Evolutionary conservation across 352 stramenopile species (phyloP).

Genomic region (Phytopythium ostracodes): DNA sequence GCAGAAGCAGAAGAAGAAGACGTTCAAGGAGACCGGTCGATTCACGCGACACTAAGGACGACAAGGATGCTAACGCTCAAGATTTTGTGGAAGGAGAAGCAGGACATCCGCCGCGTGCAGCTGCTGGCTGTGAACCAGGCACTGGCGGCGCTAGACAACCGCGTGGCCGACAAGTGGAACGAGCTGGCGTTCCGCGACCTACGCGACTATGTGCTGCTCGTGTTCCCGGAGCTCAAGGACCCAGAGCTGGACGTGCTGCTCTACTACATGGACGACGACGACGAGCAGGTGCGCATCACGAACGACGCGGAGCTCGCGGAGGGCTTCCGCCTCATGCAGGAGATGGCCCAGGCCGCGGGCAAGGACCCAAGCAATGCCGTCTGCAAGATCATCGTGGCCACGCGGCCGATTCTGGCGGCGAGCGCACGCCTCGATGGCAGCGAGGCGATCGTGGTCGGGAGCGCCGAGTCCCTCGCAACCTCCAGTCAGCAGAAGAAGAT

Average conservation of each 20-base stretch:
- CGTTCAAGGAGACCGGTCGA: too few relatives aligned
- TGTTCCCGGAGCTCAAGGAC: slow-evolving; percentile 54
- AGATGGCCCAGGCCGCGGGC: slow-evolving; percentile 41
- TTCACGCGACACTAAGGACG: too few relatives aligned
- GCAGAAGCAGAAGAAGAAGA: background rate
- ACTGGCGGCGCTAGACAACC: slow-evolving; percentile 42
- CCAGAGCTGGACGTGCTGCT: slow-evolving; percentile 41
- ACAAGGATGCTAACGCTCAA: slow-evolving; percentile 76
- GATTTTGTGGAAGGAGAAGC: slow-evolving; percentile 74
- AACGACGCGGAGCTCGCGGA: slow-evolving; percentile 78
- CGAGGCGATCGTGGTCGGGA: slow-evolving; percentile 10
- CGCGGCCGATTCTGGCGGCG: slow-evolving; percentile 15
- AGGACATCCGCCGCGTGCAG: slow-evolving; percentile 85
- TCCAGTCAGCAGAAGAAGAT: slow-evolving; percentile 54
- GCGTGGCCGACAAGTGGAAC: slow-evolving; percentile 20
- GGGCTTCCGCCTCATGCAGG: slow-evolving; percentile 72
- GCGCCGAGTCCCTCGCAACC: slow-evolving; percentile 38
- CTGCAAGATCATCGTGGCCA: slow-evolving; percentile 69
- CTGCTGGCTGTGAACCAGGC: slow-evolving; percentile 58
- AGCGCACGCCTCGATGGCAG: slow-evolving; percentile 20
- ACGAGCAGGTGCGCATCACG: slow-evolving; percentile 80
- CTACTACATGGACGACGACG: slow-evolving; percentile 82
- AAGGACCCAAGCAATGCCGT: slow-evolving; percentile 41
- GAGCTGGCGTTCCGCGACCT: slow-evolving; percentile 56
- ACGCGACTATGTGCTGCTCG: slow-evolving; percentile 58